Evolutionary conservation across 1,284 basidiomycete species (phyloP).

Genomic region (Boletellus sp.): DNA sequence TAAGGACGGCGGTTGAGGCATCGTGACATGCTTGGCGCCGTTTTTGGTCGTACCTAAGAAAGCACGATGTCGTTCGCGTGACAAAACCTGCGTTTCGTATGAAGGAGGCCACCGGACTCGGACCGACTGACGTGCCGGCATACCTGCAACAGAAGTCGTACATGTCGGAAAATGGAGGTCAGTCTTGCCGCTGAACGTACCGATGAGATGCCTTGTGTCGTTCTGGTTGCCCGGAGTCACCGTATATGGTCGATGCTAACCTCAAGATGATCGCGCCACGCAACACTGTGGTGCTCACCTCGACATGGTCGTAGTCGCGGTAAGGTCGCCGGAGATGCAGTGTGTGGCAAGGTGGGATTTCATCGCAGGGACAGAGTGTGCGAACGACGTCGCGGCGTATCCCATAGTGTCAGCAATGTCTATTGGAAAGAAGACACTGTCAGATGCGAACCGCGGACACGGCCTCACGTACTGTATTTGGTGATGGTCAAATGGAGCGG

Average conservation of each 20-base stretch:
- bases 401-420: too few relatives aligned
- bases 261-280: neutral
- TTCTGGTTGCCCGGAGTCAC: slow-evolving; percentile 80
- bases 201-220: slow-evolving; percentile 70
- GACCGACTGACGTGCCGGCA: slow-evolving; percentile 87
- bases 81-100: slow-evolving; percentile 96
- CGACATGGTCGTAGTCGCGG: slow-evolving; percentile 93
- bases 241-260: slow-evolving; percentile 39
- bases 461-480: too few relatives aligned
- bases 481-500: too few relatives aligned
- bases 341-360: too few relatives aligned
- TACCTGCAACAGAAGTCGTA: slow-evolving; percentile 93
- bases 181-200: slow-evolving; percentile 89
- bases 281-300: slow-evolving; percentile 46
- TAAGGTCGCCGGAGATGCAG: too few relatives aligned
- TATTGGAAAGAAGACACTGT: too few relatives aligned
- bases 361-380: too few relatives aligned
- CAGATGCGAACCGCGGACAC: too few relatives aligned
- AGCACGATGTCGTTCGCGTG: slow-evolving; percentile 96
- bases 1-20: slow-evolving; percentile 30
- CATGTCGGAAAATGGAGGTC: slow-evolving; percentile 90
- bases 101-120: slow-evolving; percentile 94
- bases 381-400: too few relatives aligned
- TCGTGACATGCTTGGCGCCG: neutral
- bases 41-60: slow-evolving; percentile 63